Base-by-base conservation (phyloP, 192 early-diverging fungal genomes). In the Backusella macrospora region DNA sequence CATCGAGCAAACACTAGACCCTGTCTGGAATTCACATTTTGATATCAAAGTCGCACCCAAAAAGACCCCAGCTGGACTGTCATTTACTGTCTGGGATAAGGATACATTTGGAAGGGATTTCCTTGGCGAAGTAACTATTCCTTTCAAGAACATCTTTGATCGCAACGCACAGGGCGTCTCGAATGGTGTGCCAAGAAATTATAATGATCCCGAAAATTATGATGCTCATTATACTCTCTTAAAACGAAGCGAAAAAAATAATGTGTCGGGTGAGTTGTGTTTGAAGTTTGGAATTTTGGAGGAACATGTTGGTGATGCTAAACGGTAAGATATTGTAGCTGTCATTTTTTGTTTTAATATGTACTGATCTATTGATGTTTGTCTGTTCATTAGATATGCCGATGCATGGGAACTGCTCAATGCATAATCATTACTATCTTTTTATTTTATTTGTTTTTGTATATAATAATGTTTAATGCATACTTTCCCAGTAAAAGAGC, bases 31-130 rank as follows among this genome's bases (percentile, higher is more conserved):
- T 45, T 81, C 72, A 3, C 46, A 67, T 26, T 89, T 90, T 74
- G 87, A 89, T 42, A 83, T 91, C 72, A 80, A 76, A 15, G 62
- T 90, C 23, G 63, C 82, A 49, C 39, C 78, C 44, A 66, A 79
- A 59, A 68, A 85, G 21, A 65, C 76, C 23, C 78, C 81, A 21
- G 63, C 72, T n/a, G 16, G 66, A 23, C 75, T 87, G 68, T 70
- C 68, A 2, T 62, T 92, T 6, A 81, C 83, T 12, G 81, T 90
- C 8, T 92, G 90, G 90, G 90, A 94, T 73, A 91, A 91, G 71
- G 91, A 94, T 68, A 77, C 85, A 48, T 82, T 90, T 72, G 71
- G 82, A 14, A 84, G 84, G 15, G 79, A 82, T 44, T 94, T 89
- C 72, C 80, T 94, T 81, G 92, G 92, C 0, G 81, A 86, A 49